Conservation (phyloP, 768 basidiomycete species). For the Agaricus subrufescens region DNA sequence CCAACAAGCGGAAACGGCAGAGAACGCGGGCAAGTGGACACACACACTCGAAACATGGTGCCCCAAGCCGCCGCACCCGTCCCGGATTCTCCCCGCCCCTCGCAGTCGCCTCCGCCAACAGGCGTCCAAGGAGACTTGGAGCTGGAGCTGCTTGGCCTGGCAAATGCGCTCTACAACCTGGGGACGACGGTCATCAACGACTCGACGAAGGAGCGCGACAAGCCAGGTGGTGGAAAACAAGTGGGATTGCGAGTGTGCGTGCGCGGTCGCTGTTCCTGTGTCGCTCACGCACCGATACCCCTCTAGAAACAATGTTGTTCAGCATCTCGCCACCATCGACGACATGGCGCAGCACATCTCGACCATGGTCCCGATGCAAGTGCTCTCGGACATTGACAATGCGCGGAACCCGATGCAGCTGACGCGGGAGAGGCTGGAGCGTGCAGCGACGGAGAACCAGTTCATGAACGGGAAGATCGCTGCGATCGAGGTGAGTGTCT, state of each 20-base stretch:
- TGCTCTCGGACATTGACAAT: conserved; percentile 75
- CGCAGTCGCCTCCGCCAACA: conserved; percentile 66
- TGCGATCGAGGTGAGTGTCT: conserved; percentile 58
- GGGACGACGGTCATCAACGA: conserved; percentile 83
- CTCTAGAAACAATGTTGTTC: conserved; percentile 68
- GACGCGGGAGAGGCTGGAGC: conserved; percentile 75
- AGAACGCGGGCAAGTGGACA: background rate
- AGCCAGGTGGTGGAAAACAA: conserved; percentile 64
- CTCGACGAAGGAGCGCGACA: conserved; percentile 75
- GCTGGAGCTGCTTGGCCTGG: conserved; percentile 69
- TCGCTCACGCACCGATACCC: conserved; percentile 1
- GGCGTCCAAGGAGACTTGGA: conserved; percentile 74
- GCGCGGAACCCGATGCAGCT: conserved; percentile 77
- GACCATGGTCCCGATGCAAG: conserved; percentile 71
- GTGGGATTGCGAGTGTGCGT: conserved; percentile 74
- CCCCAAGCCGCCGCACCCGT: conserved; percentile 22
- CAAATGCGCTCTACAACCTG: conserved; percentile 73
- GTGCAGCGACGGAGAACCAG: conserved; percentile 85
- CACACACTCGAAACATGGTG: background rate
- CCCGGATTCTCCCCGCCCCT: conserved; percentile 68
- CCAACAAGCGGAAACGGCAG: background rate
- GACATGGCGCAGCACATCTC: conserved; percentile 57
- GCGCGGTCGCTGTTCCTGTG: background rate
- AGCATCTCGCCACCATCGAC: conserved; percentile 62
- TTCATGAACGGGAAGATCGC: conserved; percentile 88